Percentiles rank a stretch among this genome's conserved stretches.
phyloP scores from a whole-genome alignment of 345 rosid species.

The Corchorus olitorius region DNA sequence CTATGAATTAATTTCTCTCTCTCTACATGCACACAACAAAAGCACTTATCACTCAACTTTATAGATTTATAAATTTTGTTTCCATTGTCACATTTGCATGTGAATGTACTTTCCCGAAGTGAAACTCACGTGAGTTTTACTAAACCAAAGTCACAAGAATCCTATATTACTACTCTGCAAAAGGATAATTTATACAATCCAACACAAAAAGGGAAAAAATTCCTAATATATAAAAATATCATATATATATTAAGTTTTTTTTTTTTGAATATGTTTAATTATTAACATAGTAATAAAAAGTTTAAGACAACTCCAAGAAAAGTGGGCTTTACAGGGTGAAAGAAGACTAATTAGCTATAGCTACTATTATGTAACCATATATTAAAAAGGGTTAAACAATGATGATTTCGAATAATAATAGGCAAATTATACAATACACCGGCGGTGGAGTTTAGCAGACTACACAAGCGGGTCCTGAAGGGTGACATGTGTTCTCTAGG shows the following conservation, averaged over 20 bases:
- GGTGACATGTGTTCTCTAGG: no score
- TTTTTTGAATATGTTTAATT: not conserved
- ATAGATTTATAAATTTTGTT: conserved; percentile 35
- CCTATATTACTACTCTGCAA: conserved; percentile 20
- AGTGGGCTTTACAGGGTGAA: no score
- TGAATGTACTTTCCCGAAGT: conserved; percentile 65
- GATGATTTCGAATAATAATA: no score
- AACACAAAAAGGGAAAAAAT: not conserved
- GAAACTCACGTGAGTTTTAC: conserved; percentile 52
- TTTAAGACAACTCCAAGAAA: no score
- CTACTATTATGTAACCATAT: no score
- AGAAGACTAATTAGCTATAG: no score
- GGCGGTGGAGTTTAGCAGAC: no score
- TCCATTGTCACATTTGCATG: conserved; percentile 51
- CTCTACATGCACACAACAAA: conserved; percentile 1
- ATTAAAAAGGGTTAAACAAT: no score
- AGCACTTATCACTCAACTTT: conserved; percentile 29
- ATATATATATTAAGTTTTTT: not conserved
- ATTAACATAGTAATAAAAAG: not conserved
- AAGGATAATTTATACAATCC: not conserved
- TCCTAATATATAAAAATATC: not conserved
- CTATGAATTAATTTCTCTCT: not conserved
- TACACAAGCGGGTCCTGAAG: no score
- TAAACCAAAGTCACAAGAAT: conserved; percentile 40
- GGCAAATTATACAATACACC: no score